phyloP scores from a whole-genome alignment of 345 rosid genomes.

The Populus deltoides region DNA sequence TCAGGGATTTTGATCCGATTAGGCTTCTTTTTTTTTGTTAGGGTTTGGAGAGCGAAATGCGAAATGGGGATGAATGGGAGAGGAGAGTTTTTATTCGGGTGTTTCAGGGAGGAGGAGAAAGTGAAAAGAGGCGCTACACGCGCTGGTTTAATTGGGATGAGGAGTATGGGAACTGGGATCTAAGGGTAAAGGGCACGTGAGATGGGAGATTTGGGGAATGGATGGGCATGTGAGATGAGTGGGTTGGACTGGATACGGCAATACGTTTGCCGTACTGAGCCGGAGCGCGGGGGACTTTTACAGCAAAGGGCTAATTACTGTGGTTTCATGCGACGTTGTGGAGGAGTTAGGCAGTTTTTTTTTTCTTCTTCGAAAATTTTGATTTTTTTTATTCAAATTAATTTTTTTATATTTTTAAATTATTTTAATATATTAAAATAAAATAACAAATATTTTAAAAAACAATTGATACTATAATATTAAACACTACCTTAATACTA shows the following conservation, averaged over 20 bases:
- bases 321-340: background rate
- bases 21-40: background rate
- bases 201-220: background rate
- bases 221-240: background rate
- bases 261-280: background rate
- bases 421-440: too few species aligned
- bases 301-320: background rate
- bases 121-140: slow-evolving; percentile 1
- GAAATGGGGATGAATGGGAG: background rate
- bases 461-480: too few species aligned
- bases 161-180: background rate
- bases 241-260: background rate
- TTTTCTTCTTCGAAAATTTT: too few species aligned
- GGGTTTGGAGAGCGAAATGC: slow-evolving; percentile 17
- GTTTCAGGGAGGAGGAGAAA: background rate
- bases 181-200: background rate
- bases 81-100: background rate
- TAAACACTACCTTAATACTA: too few species aligned
- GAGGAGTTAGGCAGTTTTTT: too few species aligned
- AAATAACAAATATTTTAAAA: too few species aligned
- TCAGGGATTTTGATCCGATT: background rate
- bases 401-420: too few species aligned
- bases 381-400: too few species aligned
- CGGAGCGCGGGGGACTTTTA: background rate
- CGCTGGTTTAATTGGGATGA: background rate